These are phyloP conservation scores for Citrus mangshanensis DNA, from an alignment of 345 rosid species.

Conservation along the genomic window DNA sequence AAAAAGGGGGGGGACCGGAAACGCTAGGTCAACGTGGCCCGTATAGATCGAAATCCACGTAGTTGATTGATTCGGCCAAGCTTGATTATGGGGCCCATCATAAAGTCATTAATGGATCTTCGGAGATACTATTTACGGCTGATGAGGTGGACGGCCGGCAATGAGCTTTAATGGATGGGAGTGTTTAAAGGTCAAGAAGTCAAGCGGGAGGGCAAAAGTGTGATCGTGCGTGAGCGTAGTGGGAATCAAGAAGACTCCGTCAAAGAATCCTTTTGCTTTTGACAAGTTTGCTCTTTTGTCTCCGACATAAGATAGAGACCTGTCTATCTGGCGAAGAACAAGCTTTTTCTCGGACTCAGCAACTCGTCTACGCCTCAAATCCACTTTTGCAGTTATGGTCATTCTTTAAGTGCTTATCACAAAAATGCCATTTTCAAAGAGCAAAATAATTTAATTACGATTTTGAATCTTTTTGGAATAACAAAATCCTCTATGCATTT, in stretches of 20 bases:
- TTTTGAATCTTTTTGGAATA: no score
- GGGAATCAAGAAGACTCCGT: slow-evolving; percentile 20
- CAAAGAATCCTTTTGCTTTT: neutral
- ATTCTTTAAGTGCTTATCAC: neutral
- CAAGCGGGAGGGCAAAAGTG: neutral
- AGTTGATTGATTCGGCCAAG: neutral
- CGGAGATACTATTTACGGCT: neutral
- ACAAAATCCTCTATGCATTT: no score
- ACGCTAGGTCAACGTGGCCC: neutral
- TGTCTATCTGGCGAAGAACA: neutral
- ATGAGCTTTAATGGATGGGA: neutral
- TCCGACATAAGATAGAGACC: neutral
- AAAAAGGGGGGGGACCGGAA: neutral
- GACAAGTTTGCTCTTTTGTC: neutral
- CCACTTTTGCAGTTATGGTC: neutral
- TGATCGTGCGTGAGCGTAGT: slow-evolving; percentile 19
- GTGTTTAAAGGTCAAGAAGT: neutral
- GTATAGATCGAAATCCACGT: slow-evolving; percentile 1
- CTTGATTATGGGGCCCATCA: neutral
- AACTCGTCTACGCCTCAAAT: neutral
- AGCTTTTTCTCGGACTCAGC: slow-evolving; percentile 9
- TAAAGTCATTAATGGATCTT: neutral
- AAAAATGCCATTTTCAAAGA: slow-evolving; percentile 3
- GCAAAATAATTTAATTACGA: no score
- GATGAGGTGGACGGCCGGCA: slow-evolving; percentile 1